Evolutionary conservation across 2,329 filamentous ascomycete genomes (phyloP).

Genomic region (Neodidymelliopsis sp.): DNA sequence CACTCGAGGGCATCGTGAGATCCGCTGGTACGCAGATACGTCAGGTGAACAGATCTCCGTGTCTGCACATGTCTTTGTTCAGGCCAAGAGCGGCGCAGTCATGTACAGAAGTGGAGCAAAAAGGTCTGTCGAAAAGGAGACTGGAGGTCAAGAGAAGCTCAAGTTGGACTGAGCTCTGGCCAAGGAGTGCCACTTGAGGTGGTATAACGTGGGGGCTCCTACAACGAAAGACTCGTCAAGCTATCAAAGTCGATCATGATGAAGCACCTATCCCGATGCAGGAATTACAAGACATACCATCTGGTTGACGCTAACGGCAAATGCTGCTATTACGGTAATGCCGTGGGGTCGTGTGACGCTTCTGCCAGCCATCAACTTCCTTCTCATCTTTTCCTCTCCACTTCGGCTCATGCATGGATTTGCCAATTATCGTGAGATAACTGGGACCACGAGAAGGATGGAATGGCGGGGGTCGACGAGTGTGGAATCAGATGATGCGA

Average conservation of each 20-base stretch:
- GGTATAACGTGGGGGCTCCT: slow-evolving; percentile 35
- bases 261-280: slow-evolving; percentile 3
- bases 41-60: neutral
- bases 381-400: slow-evolving; percentile 33
- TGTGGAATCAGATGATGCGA: slow-evolving; percentile 49
- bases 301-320: neutral
- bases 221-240: slow-evolving; percentile 8
- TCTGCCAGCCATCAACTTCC: slow-evolving; percentile 46
- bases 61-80: neutral
- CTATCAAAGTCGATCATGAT: slow-evolving; percentile 4
- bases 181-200: slow-evolving; percentile 29
- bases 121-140: slow-evolving; percentile 1
- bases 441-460: slow-evolving; percentile 42
- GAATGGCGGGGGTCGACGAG: slow-evolving; percentile 24
- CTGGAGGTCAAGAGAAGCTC: slow-evolving; percentile 28
- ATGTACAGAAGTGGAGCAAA: slow-evolving; percentile 10
- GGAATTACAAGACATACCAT: neutral
- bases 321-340: neutral
- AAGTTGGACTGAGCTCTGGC: slow-evolving; percentile 22
- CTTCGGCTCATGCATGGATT: slow-evolving; percentile 27
- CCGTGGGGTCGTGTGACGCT: slow-evolving; percentile 13
- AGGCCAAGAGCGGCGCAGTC: neutral
- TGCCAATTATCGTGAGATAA: slow-evolving; percentile 25
- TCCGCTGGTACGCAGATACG: neutral
- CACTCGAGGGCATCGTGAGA: neutral